These are phyloP conservation scores for Magnaporthiopsis rhizophila DNA, from an alignment of 2,329 filamentous ascomycete genomes.

Conservation along the genomic window DNA sequence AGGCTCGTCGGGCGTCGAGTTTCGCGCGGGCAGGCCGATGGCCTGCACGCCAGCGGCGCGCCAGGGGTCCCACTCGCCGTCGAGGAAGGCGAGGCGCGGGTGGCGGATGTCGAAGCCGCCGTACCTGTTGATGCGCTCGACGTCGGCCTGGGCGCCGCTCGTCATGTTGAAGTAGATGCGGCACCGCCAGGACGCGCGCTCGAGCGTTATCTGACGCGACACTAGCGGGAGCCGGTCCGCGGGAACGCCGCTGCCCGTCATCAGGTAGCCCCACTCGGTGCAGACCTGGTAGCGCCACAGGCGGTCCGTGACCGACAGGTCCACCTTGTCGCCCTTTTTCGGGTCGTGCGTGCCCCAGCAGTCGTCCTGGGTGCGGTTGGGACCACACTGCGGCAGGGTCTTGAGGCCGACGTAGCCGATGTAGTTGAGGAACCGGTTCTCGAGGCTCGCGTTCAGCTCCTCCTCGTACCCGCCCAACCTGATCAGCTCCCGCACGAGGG, in stretches of 20 bases:
- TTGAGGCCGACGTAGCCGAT: constrained; percentile 34
- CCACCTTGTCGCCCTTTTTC: constrained; percentile 25
- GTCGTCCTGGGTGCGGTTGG: constrained; percentile 22
- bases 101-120: constrained; percentile 68
- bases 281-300: constrained; percentile 48
- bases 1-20: constrained; percentile 57
- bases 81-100: constrained; percentile 67
- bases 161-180: constrained; percentile 62
- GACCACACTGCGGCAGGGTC: constrained; percentile 16
- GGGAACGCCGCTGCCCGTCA: constrained; percentile 65
- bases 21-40: constrained; percentile 46
- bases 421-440: constrained; percentile 41
- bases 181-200: constrained; percentile 50
- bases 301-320: constrained; percentile 32
- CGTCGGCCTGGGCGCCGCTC: constrained; percentile 41
- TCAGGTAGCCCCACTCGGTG: constrained; percentile 68
- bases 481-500: constrained; percentile 31
- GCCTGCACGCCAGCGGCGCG: constrained; percentile 64
- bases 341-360: constrained; percentile 29
- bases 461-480: constrained; percentile 30
- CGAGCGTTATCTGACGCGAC: constrained; percentile 59
- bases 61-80: constrained; percentile 77
- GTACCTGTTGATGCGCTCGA: constrained; percentile 64
- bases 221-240: constrained; percentile 56
- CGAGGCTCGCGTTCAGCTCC: constrained; percentile 27